Evolutionary conservation across 352 stramenopile genomes (phyloP).

Genomic region (Plasmopara halstedii): DNA sequence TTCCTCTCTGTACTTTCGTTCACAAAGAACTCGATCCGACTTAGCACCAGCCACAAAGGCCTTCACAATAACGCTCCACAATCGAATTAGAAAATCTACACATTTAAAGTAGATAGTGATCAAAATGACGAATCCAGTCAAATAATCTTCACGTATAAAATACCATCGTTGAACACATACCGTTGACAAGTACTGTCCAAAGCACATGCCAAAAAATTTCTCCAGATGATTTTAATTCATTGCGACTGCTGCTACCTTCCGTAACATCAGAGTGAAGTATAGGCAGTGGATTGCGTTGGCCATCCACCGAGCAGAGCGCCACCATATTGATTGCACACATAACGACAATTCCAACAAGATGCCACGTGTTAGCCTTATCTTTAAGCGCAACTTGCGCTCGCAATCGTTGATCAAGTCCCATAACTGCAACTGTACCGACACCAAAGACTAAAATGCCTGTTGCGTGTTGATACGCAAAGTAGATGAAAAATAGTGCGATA

Average conservation of each 20-base stretch:
- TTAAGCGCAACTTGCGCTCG: conserved; percentile 65
- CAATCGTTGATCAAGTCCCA: conserved; percentile 66
- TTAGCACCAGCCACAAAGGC: conserved; percentile 43
- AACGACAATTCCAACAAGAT: conserved; percentile 40
- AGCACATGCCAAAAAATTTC: conserved; percentile 55
- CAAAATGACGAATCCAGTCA: neutral
- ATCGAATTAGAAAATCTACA: conserved; percentile 63
- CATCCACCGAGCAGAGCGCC: conserved; percentile 51
- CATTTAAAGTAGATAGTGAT: neutral
- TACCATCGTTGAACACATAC: conserved; percentile 17
- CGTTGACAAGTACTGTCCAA: conserved; percentile 72
- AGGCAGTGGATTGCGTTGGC: conserved; percentile 47
- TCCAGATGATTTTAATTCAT: conserved; percentile 6
- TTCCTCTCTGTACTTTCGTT: conserved; percentile 10
- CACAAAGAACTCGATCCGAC: conserved; percentile 27
- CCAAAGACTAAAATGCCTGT: conserved; percentile 61
- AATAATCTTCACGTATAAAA: neutral
- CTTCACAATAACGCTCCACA: conserved; percentile 55
- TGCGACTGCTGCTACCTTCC: conserved; percentile 16
- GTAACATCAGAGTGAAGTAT: conserved; percentile 23
- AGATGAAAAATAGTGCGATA: conserved; percentile 56
- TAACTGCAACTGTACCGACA: conserved; percentile 54
- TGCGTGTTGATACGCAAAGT: conserved; percentile 74
- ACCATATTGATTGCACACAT: conserved; percentile 57
- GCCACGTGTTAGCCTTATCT: conserved; percentile 48